Conservation (phyloP, 768 basidiomycete species). For the Rossbeevera mucosa region DNA sequence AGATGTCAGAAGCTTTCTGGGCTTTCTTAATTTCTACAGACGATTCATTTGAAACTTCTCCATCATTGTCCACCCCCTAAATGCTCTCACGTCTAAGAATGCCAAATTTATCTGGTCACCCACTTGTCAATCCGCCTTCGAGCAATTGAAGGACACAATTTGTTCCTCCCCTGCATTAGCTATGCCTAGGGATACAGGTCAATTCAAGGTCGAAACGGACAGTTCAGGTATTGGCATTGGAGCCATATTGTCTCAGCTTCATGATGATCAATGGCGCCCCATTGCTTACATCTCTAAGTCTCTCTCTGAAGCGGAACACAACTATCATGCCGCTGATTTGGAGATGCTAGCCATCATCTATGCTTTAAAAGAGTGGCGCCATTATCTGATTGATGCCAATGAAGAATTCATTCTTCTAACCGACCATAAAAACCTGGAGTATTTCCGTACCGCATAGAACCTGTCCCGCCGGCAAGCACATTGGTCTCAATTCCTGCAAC, state of each 20-base stretch:
- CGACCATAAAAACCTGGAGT: conserved; percentile 41
- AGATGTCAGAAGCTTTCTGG: background rate
- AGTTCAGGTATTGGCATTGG: background rate
- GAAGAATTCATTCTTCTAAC: conserved; percentile 24
- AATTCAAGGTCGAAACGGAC: background rate
- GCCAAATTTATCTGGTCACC: background rate
- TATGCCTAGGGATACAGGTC: background rate
- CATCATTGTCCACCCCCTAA: background rate
- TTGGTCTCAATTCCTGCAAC: background rate
- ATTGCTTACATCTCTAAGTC: background rate
- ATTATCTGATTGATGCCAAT: background rate
- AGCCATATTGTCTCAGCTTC: background rate
- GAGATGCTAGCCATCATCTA: background rate
- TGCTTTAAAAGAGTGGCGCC: background rate
- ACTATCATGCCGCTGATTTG: background rate
- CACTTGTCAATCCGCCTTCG: too few relatives aligned
- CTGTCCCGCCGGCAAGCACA: background rate
- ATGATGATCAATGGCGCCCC: background rate
- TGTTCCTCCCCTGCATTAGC: background rate
- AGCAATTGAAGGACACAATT: background rate
- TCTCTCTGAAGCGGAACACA: background rate
- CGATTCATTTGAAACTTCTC: background rate
- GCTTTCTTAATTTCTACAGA: background rate
- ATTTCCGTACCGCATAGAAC: conserved; percentile 20
- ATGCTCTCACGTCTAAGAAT: background rate